Base-by-base conservation (phyloP, 2,329 filamentous ascomycete species). In the Neonectria ditissima region DNA sequence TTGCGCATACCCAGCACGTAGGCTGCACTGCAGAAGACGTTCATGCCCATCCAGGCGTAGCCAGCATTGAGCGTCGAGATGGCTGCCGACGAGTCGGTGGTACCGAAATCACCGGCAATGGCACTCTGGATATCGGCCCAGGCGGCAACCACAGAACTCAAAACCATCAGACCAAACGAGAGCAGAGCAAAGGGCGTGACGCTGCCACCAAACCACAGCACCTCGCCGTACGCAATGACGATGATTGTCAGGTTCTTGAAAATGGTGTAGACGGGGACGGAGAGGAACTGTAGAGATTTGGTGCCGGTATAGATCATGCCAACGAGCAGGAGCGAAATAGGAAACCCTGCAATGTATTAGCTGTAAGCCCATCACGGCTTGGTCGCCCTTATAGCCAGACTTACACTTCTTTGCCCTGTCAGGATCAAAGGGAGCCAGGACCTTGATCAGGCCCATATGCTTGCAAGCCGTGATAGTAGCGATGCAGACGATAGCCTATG, bases 171-270 rank as follows among this genome's bases (percentile, higher is more conserved):
- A 58, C 94, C 94, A 75, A 99, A 99, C 3, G 94, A 97, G 75
- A 97, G 91, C 30, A 99, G 88, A 2, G 94, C 90, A 80, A 97
- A 89, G 50, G 91, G 88, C 16, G 92, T 94, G 63, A 99, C 95
- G 52, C 90, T 93, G 76, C 95, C 95, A 66, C 96, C 96, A 73
- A 99, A 99, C 94, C 95, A 98, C 56, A 99, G 87, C 30, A 99
- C 95, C 82, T 99, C 96, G 72, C 96, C 96, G 73, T 99, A 99
- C 59, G 96, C 96, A 75, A 98, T 99, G 69, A 98, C 89, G 75
- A 99, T 98, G 79, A 97, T 99, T 65, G 96, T 98, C 84, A 99
- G 81, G 83, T 99, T 99, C 87, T 99, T 99, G 87, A 99, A 99
- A 79, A 99, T 99, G 59, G 96, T 99, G 83, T 99, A 99, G 26